Evolutionary conservation across 176 grass and related monocot species (phyloP), one percentile per base, ranked within the genome.

Genomic region (Phoenix dactylifera): DNA sequence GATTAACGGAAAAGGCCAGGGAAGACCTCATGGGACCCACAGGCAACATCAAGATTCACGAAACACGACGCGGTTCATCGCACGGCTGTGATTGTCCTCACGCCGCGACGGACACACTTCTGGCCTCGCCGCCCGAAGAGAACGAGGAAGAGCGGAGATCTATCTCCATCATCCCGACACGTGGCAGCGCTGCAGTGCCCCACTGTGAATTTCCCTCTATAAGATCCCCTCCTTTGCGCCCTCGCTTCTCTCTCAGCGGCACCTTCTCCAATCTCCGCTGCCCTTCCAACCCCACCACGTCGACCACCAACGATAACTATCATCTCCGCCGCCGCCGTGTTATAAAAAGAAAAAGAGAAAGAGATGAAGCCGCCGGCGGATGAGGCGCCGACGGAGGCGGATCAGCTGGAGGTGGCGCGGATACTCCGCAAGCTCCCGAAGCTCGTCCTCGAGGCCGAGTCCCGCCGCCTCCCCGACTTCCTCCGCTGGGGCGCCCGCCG

Each of bases 91-190:
- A 20, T 20, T 20, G 20, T 20, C 20, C 20, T 20, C 20, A 0
- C 20, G 20, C 20, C 20, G 20, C 20, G 20, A 20, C 20, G 20
- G 20, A 20, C 20, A 20, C 20, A 20, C 20, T 20, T 20, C 20
- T 0, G 20, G 20, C 20, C 20, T 20, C 20, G 20, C 20, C 0
- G 20, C 20, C 20, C 20, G 20, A 20, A 20, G 35, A 1, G 10
- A 12, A 35, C 9, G 3, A 19, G 24, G 5, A 24, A 29, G 20
- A 23, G 18, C 7, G 6, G 6, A 64, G 60, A 55, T 15, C 26
- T 44, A 76, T 68, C 55, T 76, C 73, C 57, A 17, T 68, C 64
- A 18, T 35, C 16, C 4, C 44, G 39, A 67, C 73, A 76, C 73
- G 63, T 76, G 73, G 18, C 73, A 16, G 26, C 35, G 19, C 29